Evolutionary conservation across 2,329 filamentous ascomycete genomes (phyloP).

Genomic region (Fusarium tjaetaba): DNA sequence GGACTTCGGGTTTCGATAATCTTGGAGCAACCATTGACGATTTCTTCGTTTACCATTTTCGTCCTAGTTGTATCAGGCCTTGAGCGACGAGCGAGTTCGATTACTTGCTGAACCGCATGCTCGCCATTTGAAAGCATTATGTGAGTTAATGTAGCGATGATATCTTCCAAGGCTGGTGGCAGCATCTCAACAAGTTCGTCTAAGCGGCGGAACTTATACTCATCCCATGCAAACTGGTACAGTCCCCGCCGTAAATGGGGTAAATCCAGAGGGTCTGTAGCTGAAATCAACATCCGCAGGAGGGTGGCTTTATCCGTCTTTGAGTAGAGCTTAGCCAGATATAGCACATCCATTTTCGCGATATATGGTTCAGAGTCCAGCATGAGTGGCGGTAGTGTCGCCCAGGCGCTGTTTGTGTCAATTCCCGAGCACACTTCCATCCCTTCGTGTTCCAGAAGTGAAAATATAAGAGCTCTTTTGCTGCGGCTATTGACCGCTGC

Average conservation of each 20-base stretch:
- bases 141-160: neutral
- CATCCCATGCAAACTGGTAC: neutral
- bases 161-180: neutral
- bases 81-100: neutral
- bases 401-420: too few species aligned
- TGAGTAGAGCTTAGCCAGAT: neutral
- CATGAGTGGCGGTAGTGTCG: too few species aligned
- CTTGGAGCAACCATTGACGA: neutral
- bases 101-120: neutral
- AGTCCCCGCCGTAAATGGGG: too few species aligned
- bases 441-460: too few species aligned
- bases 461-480: too few species aligned
- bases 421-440: too few species aligned
- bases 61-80: neutral
- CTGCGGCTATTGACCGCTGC: too few species aligned
- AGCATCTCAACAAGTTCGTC: neutral
- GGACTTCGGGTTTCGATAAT: neutral
- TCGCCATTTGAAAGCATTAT: neutral
- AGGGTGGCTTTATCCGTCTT: neutral
- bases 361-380: too few species aligned
- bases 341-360: too few species aligned
- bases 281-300: neutral
- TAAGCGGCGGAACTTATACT: neutral
- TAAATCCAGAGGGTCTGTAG: rapidly evolving
- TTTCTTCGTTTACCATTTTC: neutral